phyloP scores from a whole-genome alignment of 2,329 filamentous ascomycete genomes.

The Fusarium sp. region DNA sequence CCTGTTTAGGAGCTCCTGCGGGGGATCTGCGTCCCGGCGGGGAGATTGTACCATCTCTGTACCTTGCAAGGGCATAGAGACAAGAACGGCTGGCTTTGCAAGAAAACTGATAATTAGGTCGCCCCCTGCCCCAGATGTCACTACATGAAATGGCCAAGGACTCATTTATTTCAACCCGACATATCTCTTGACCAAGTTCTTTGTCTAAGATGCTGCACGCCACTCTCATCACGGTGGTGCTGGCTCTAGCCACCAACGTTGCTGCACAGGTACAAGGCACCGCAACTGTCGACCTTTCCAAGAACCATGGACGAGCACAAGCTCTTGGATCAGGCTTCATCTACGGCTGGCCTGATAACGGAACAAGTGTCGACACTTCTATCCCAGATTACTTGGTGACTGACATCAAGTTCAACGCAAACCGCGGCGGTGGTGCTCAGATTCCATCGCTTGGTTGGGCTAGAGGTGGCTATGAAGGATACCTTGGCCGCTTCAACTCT shows the following conservation, averaged over 20 bases:
- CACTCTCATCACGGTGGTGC: neutral
- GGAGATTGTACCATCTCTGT: neutral
- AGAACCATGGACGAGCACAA: neutral
- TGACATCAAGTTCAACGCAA: neutral
- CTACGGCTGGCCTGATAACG: neutral
- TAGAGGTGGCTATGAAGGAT: neutral
- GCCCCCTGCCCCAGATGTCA: rapidly evolving
- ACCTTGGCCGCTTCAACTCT: neutral
- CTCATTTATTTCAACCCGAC: rapidly evolving
- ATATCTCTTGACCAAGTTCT: neutral
- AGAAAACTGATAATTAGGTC: neutral
- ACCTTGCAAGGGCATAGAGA: neutral
- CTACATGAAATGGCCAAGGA: rapidly evolving
- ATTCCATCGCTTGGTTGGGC: neutral
- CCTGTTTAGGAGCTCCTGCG: neutral
- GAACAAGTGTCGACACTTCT: rapidly evolving
- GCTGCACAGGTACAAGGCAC: neutral
- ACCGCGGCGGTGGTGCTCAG: neutral
- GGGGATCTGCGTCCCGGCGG: neutral
- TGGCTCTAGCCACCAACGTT: neutral
- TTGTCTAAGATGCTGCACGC: neutral
- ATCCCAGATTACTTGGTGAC: neutral
- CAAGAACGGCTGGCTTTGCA: no score
- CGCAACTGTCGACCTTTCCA: neutral
- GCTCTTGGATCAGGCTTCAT: neutral